Evolutionary conservation across 805 yeast genomes (phyloP).

Genomic region (Metschnikowia shivogae): DNA sequence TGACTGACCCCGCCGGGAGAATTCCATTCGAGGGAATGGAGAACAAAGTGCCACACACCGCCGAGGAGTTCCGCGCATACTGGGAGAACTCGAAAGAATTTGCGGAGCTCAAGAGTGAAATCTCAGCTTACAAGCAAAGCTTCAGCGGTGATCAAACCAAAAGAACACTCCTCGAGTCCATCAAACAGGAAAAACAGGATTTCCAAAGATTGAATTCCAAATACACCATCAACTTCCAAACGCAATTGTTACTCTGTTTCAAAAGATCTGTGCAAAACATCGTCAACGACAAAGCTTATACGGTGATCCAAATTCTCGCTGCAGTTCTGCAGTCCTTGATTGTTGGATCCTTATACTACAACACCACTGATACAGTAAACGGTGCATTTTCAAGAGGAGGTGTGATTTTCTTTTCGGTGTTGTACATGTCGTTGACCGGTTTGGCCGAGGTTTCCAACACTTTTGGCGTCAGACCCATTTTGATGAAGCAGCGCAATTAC

Average conservation of each 20-base stretch:
- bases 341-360: conserved; percentile 59
- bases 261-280: conserved; percentile 52
- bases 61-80: conserved; percentile 55
- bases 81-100: conserved; percentile 50
- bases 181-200: conserved; percentile 35
- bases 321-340: conserved; percentile 55
- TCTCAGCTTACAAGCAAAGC: conserved; percentile 13
- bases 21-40: conserved; percentile 45
- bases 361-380: conserved; percentile 44
- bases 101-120: conserved; percentile 19
- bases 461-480: conserved; percentile 22
- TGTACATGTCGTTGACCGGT: conserved; percentile 49
- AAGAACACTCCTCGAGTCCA: conserved; percentile 30
- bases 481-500: conserved; percentile 29
- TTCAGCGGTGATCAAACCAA: conserved; percentile 15
- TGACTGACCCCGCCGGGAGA: conserved; percentile 66
- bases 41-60: conserved; percentile 52
- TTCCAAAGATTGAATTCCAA: conserved; percentile 36
- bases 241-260: conserved; percentile 48
- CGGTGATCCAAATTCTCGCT: conserved; percentile 43
- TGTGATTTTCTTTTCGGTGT: conserved; percentile 52
- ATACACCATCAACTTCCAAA: conserved; percentile 40
- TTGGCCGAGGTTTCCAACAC: conserved; percentile 41
- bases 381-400: conserved; percentile 68
- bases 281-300: conserved; percentile 52